These are phyloP conservation scores for Penicillium lividum DNA, from an alignment of 495 filamentous ascomycete species.

Conservation along the genomic window DNA sequence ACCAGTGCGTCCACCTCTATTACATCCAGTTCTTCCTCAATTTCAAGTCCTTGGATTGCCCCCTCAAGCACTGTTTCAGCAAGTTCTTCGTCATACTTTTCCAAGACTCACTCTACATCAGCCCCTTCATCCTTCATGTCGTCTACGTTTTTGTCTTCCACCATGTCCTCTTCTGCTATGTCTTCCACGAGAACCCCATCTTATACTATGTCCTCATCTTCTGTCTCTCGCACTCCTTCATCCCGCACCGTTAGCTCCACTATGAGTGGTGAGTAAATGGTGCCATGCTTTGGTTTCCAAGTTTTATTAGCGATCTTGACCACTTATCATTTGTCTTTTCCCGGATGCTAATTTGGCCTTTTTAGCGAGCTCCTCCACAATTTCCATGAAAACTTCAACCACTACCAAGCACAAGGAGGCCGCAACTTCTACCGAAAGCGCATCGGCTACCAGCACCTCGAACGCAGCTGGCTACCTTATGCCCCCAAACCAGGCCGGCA, in stretches of 20 bases:
- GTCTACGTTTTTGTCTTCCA: slow-evolving; percentile 3
- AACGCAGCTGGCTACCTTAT: slow-evolving; percentile 25
- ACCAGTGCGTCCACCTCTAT: slow-evolving; percentile 18
- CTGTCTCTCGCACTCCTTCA: slow-evolving; percentile 10
- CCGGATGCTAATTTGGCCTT: neutral
- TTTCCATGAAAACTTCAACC: slow-evolving; percentile 14
- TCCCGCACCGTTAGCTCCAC: slow-evolving; percentile 14
- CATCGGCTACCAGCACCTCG: slow-evolving; percentile 15
- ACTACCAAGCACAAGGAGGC: slow-evolving; percentile 15
- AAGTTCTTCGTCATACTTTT: neutral
- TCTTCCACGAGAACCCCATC: neutral
- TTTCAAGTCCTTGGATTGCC: slow-evolving; percentile 1
- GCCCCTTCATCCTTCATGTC: slow-evolving; percentile 7
- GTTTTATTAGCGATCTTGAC: slow-evolving; percentile 1
- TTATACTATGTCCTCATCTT: slow-evolving; percentile 11
- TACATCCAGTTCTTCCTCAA: slow-evolving; percentile 3
- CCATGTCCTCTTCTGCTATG: slow-evolving; percentile 6
- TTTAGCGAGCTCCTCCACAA: neutral
- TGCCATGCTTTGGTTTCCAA: slow-evolving; percentile 16
- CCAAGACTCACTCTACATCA: slow-evolving; percentile 8
- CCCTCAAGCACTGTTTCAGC: slow-evolving; percentile 4
- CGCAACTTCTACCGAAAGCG: slow-evolving; percentile 16
- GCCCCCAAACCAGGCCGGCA: slow-evolving; percentile 33
- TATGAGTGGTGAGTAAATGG: slow-evolving; percentile 23
- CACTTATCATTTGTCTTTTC: neutral